Evolutionary conservation across 495 filamentous ascomycete genomes (phyloP).

Genomic region (Haplographium delicatum): DNA sequence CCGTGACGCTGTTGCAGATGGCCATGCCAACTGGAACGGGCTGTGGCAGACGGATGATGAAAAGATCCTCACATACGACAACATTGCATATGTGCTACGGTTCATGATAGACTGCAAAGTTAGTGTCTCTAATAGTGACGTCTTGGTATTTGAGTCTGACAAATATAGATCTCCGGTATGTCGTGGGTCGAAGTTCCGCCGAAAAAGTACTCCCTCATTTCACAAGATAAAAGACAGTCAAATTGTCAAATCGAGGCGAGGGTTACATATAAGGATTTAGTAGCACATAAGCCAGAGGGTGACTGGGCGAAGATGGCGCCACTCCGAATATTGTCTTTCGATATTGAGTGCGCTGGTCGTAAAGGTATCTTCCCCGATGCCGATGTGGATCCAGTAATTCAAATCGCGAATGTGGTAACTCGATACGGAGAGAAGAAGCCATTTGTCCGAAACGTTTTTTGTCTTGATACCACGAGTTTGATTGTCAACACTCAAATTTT

Average conservation of each 20-base stretch:
- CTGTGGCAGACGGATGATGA: slow-evolving; percentile 73
- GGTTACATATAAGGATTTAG: slow-evolving; percentile 73
- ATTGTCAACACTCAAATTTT: slow-evolving; percentile 95
- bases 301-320: slow-evolving; percentile 99
- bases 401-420: slow-evolving; percentile 97
- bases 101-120: slow-evolving; percentile 97
- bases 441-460: slow-evolving; percentile 95
- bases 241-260: slow-evolving; percentile 94
- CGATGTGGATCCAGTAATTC: slow-evolving; percentile 87
- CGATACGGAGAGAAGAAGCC: slow-evolving; percentile 93
- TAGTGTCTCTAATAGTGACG: slow-evolving; percentile 8
- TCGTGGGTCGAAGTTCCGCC: slow-evolving; percentile 90
- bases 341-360: slow-evolving; percentile 97
- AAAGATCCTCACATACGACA: slow-evolving; percentile 80
- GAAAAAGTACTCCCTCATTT: slow-evolving; percentile 63
- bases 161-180: slow-evolving; percentile 77
- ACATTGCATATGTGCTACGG: slow-evolving; percentile 86
- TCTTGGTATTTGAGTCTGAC: slow-evolving; percentile 14
- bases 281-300: slow-evolving; percentile 82
- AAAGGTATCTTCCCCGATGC: slow-evolving; percentile 97
- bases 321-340: slow-evolving; percentile 86
- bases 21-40: slow-evolving; percentile 80
- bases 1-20: slow-evolving; percentile 64
- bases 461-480: slow-evolving; percentile 78
- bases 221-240: slow-evolving; percentile 58